Conservation (phyloP, 1,284 basidiomycete genomes). For the Cutaneotrichosporon spelunceum region DNA sequence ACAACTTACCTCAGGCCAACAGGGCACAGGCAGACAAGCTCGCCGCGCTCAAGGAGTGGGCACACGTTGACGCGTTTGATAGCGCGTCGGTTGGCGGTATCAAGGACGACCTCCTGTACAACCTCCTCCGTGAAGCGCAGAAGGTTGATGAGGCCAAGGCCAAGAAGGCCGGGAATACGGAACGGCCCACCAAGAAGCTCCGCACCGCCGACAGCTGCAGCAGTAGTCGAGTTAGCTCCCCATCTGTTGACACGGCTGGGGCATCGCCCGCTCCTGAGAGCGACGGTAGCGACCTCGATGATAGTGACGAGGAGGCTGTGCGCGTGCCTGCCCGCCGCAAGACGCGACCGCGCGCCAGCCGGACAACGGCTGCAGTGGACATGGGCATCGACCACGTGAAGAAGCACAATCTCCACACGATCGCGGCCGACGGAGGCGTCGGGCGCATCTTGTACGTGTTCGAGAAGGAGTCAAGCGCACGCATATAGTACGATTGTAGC, state of each 20-base stretch:
- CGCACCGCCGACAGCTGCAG: not conserved
- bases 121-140: slow-evolving; percentile 34
- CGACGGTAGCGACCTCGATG: not conserved
- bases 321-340: slow-evolving; percentile 5
- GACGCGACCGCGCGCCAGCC: not conserved
- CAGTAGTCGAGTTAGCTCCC: not conserved
- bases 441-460: slow-evolving; percentile 49
- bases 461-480: slow-evolving; percentile 42
- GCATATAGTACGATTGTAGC: slow-evolving; percentile 15
- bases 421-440: slow-evolving; percentile 31
- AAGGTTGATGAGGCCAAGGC: slow-evolving; percentile 9
- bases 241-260: not conserved
- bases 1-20: slow-evolving; percentile 1
- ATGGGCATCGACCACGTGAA: slow-evolving; percentile 13
- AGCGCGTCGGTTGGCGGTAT: slow-evolving; percentile 56
- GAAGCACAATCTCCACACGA: slow-evolving; percentile 35
- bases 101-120: slow-evolving; percentile 35
- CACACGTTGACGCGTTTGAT: slow-evolving; percentile 62
- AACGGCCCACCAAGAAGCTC: not conserved
- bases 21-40: slow-evolving; percentile 69
- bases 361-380: not conserved
- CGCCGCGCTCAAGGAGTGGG: slow-evolving; percentile 81
- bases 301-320: slow-evolving; percentile 11
- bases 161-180: slow-evolving; percentile 20
- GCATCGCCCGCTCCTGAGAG: not conserved